A percentile compares a stretch with the other conserved stretches of the same genome.
Conservation (phyloP, 2,329 filamentous ascomycete genomes). For the Lachnellula subtilissima region DNA sequence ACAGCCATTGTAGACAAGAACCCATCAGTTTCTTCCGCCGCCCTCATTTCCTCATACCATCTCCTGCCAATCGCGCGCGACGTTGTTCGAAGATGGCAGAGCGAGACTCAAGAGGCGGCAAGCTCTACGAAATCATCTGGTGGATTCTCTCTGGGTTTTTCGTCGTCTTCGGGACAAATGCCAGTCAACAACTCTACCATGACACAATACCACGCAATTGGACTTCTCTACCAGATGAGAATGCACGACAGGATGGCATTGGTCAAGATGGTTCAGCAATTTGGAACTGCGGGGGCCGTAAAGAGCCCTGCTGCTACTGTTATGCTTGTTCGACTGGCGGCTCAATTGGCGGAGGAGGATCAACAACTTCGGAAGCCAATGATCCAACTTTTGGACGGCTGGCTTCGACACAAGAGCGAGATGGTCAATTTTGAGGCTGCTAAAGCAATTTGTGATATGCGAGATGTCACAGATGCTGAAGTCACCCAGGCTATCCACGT, state of each 20-base stretch:
- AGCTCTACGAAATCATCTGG: slow-evolving; percentile 82
- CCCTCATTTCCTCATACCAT: slow-evolving; percentile 94
- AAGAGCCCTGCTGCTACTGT: slow-evolving; percentile 93
- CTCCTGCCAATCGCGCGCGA: slow-evolving; percentile 93
- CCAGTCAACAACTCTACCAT: slow-evolving; percentile 93
- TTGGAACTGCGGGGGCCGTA: slow-evolving; percentile 81
- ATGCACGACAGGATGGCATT: slow-evolving; percentile 96
- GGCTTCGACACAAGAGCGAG: slow-evolving; percentile 97
- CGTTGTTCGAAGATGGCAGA: slow-evolving; percentile 95
- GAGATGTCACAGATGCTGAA: slow-evolving; percentile 87
- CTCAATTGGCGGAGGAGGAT: slow-evolving; percentile 92
- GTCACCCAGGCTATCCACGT: slow-evolving; percentile 90
- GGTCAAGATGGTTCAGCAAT: slow-evolving; percentile 99
- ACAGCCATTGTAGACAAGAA: slow-evolving; percentile 99
- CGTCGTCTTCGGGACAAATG: slow-evolving; percentile 67
- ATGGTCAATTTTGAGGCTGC: slow-evolving; percentile 99
- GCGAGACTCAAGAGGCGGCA: slow-evolving; percentile 94
- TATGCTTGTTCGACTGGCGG: slow-evolving; percentile 86
- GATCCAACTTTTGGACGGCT: slow-evolving; percentile 94
- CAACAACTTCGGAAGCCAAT: slow-evolving; percentile 84
- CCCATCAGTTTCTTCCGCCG: slow-evolving; percentile 92
- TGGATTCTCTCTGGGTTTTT: slow-evolving; percentile 88
- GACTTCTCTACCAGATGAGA: slow-evolving; percentile 95
- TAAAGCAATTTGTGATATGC: slow-evolving; percentile 94
- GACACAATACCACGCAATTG: slow-evolving; percentile 98